phyloP scores from a whole-genome alignment of 78 protist species.

The Mantamonas sphyraenae region DNA sequence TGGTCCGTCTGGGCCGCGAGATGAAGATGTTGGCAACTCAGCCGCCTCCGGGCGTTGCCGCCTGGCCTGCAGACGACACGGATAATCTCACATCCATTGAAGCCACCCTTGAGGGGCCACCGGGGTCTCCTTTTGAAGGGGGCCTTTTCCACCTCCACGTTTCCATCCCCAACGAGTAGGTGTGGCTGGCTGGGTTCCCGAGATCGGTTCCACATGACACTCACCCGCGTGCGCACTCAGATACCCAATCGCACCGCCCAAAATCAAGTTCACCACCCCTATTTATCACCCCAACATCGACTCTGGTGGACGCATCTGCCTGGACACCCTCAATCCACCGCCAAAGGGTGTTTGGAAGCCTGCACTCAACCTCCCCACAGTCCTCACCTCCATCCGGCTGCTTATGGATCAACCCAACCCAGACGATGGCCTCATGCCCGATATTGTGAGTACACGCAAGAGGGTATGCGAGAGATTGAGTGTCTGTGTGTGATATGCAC shows the following conservation, averaged over 20 bases:
- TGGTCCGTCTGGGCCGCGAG: too few relatives aligned
- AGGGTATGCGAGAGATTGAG: too few relatives aligned
- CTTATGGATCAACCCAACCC: conserved; percentile 63
- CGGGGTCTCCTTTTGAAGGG: neutral
- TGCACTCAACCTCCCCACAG: conserved; percentile 26
- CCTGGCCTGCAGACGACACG: conserved; percentile 19
- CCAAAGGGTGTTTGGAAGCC: conserved; percentile 62
- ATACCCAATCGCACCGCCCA: conserved; percentile 84
- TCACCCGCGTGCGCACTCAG: conserved; percentile 4
- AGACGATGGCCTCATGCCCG: conserved; percentile 46
- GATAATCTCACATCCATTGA: neutral
- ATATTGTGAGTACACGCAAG: conserved; percentile 15
- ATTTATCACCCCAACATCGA: conserved; percentile 89
- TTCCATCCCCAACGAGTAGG: neutral
- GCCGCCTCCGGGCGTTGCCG: conserved; percentile 35
- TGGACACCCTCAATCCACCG: conserved; percentile 55
- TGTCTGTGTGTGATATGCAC: too few relatives aligned
- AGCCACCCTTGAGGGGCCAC: neutral
- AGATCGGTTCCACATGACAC: neutral
- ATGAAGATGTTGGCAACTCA: conserved; percentile 6
- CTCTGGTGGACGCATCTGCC: conserved; percentile 69
- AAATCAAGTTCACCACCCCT: conserved; percentile 65
- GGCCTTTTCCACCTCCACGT: neutral
- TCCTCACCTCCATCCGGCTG: conserved; percentile 29
- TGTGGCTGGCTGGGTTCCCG: neutral